Evolutionary conservation across 805 yeast species (phyloP).

Genomic region (Cyberlindnera mycetangii): DNA sequence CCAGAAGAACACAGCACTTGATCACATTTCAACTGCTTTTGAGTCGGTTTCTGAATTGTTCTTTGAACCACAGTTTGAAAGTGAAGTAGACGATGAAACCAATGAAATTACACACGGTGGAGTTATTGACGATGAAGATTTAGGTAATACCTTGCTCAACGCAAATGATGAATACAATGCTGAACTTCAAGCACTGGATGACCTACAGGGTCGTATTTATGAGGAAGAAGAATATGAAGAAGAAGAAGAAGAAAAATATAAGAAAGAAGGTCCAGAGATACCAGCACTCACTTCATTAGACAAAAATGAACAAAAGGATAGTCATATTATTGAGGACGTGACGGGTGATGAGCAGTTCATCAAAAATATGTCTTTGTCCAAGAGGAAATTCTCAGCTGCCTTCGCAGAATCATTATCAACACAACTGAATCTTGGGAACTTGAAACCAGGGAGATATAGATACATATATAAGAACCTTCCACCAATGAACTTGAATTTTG

Average conservation of each 20-base stretch:
- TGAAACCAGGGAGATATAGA: not conserved
- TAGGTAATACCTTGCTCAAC: constrained; percentile 1
- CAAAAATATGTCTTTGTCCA: constrained; percentile 2
- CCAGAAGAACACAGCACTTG: constrained; percentile 23
- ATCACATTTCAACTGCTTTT: constrained; percentile 32
- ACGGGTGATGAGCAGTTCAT: constrained; percentile 14
- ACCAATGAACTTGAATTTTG: constrained; percentile 38
- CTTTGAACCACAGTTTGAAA: constrained; percentile 25
- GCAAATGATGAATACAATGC: constrained; percentile 5
- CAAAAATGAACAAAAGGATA: not conserved
- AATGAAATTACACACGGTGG: constrained; percentile 9
- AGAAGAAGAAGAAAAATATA: not conserved
- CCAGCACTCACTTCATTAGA: not conserved
- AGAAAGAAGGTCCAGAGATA: not conserved
- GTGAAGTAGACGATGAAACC: constrained; percentile 7
- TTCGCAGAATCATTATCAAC: not conserved
- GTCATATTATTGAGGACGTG: constrained; percentile 1
- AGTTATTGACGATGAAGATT: constrained; percentile 7
- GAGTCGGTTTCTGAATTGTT: constrained; percentile 31
- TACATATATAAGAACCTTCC: constrained; percentile 14
- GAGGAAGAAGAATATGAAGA: constrained; percentile 2
- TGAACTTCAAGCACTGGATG: constrained; percentile 5
- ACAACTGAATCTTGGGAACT: not conserved
- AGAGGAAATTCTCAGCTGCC: constrained; percentile 12
- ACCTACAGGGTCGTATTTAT: constrained; percentile 3